Evolutionary conservation across 2,329 filamentous ascomycete genomes (phyloP).

Genomic region (Aspergillus pseudotamarii): DNA sequence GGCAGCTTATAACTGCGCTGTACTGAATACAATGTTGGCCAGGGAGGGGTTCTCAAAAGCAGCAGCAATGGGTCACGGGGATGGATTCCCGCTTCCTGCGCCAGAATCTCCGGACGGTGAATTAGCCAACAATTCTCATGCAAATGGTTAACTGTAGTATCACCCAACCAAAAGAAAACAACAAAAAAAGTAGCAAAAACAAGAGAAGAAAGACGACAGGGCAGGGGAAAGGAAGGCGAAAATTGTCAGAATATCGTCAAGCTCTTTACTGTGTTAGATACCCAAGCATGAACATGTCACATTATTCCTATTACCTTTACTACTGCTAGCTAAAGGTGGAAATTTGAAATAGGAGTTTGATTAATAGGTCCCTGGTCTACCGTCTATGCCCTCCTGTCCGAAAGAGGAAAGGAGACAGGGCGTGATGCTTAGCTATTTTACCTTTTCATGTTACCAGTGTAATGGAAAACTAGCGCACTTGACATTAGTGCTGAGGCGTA

Average conservation of each 20-base stretch:
- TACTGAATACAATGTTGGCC: constrained; percentile 87
- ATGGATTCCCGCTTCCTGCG: constrained; percentile 44
- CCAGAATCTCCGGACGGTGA: constrained; percentile 31
- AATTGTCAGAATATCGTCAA: neutral
- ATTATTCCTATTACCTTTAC: constrained; percentile 1
- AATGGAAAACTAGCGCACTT: neutral
- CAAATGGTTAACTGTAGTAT: constrained; percentile 9
- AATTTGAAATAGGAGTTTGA: neutral
- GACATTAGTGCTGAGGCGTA: neutral
- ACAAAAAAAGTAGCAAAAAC: constrained; percentile 15
- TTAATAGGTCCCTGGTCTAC: no score
- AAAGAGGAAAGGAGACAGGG: neutral
- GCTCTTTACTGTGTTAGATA: constrained; percentile 5
- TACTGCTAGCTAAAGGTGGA: neutral
- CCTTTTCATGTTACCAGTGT: neutral
- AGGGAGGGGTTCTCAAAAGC: constrained; percentile 75
- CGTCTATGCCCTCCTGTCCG: no score
- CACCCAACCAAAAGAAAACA: constrained; percentile 19
- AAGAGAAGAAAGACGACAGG: neutral
- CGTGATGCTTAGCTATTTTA: neutral
- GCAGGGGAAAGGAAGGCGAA: constrained; percentile 7
- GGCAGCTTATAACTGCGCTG: constrained; percentile 84
- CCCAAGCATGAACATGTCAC: constrained; percentile 6
- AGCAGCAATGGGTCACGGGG: constrained; percentile 51
- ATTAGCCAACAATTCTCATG: constrained; percentile 12